A percentile compares a stretch with the other conserved stretches of the same genome.
phyloP scores from a whole-genome alignment of 495 filamentous ascomycete genomes.

The Penicillium antarcticum region DNA sequence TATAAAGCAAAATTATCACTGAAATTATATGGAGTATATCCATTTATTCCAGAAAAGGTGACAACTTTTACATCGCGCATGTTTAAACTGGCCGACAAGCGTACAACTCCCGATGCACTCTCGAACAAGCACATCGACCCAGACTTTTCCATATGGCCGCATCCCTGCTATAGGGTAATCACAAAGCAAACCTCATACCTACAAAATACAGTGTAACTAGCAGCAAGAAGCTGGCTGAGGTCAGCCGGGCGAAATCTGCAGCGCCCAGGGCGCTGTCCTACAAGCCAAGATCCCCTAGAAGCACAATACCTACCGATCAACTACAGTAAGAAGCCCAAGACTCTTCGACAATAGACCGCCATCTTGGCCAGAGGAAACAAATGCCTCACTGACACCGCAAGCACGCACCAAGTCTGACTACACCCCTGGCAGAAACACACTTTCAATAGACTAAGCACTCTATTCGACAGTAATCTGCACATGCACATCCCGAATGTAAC shows the following conservation, averaged over 20 bases:
- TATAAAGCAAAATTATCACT: too few relatives aligned
- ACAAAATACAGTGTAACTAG: slow-evolving; percentile 2
- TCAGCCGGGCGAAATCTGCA: background rate
- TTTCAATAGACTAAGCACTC: background rate
- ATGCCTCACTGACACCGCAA: background rate
- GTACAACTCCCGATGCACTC: too few relatives aligned
- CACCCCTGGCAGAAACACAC: slow-evolving; percentile 1
- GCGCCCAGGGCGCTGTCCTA: background rate
- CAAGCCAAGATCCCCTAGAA: slow-evolving; percentile 5
- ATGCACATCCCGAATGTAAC: background rate
- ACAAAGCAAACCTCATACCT: background rate
- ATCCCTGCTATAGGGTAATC: background rate
- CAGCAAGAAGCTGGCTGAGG: background rate
- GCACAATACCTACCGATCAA: slow-evolving; percentile 1
- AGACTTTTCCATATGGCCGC: too few relatives aligned
- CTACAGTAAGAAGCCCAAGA: background rate
- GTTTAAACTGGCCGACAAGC: too few relatives aligned
- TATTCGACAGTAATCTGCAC: background rate
- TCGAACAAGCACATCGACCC: too few relatives aligned
- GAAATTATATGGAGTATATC: too few relatives aligned
- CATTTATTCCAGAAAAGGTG: too few relatives aligned
- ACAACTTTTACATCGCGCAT: too few relatives aligned
- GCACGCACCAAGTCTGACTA: background rate
- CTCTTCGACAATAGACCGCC: background rate
- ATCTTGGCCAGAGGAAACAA: slow-evolving; percentile 3